These are phyloP conservation scores for Dipodascus geniculatus DNA, from an alignment of 805 yeast species.

Conservation along the genomic window DNA sequence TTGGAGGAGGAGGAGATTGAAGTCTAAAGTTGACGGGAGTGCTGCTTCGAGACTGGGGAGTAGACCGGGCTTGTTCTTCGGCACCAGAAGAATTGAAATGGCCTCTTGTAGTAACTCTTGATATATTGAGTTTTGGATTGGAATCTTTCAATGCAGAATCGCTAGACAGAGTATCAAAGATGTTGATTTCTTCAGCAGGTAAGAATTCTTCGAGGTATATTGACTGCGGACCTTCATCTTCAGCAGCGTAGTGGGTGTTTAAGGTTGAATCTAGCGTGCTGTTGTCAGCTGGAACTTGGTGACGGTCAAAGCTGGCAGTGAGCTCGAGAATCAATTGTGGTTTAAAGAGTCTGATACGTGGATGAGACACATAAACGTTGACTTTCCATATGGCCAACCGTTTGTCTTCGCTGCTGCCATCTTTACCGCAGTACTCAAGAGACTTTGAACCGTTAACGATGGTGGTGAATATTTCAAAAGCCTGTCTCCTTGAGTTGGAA, in stretches of 20 bases:
- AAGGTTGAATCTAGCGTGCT: background rate
- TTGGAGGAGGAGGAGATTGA: background rate
- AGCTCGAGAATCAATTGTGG: background rate
- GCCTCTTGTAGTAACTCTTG: background rate
- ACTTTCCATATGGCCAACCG: background rate
- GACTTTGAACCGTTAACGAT: background rate
- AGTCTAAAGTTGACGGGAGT: background rate
- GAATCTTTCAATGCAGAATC: conserved; percentile 1
- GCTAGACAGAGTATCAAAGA: conserved; percentile 23
- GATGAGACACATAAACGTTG: background rate
- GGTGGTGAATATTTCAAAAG: background rate
- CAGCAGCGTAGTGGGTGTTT: background rate
- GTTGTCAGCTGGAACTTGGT: background rate
- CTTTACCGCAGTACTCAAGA: background rate
- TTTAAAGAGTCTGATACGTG: background rate
- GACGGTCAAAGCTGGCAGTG: background rate
- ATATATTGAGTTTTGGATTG: background rate
- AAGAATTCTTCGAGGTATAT: conserved; percentile 37
- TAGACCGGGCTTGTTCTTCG: background rate
- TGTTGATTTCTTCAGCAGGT: conserved; percentile 38
- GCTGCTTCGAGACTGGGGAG: background rate
- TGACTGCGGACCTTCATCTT: background rate
- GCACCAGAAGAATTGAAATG: background rate
- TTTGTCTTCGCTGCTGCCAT: background rate
- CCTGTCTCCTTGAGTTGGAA: background rate